Evolutionary conservation across 352 stramenopile genomes (phyloP), one percentile per base, ranked within the genome.

Genomic region (Globisporangium echinulatum): DNA sequence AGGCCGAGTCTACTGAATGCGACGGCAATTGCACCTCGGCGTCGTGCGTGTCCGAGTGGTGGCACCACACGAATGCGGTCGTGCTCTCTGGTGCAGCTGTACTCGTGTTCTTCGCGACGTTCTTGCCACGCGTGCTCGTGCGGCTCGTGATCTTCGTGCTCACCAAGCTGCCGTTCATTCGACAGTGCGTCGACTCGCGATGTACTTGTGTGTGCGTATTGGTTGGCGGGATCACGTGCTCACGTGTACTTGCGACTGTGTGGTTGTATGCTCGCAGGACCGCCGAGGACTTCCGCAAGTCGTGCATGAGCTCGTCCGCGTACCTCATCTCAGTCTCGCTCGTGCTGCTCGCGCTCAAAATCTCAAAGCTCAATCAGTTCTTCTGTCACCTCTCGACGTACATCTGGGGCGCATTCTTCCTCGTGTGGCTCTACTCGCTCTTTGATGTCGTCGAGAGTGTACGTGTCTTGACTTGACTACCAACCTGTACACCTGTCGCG

Each of bases 361-460:
- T 92, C 39, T 78, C 82, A 10, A 47, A 85, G 1, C 64, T 93
- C 7, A 56, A 49, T 33, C 69, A 70, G 48, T 96, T 92, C 59
- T 77, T 95, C 38, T 92, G 80, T 61, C 64, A 79, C 38, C 64
- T 96, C n/a, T 75, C 75, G 33, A 90, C 56, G 7, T 96, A 94
- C 71, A 87, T 94, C n/a, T 92, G 78, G 79, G 84, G 84, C n/a
- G 55, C 88, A 13, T 96, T 96, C 71, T 96, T 96, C 58, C 69
- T 96, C 61, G 73, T 89, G 37, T 96, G 86, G 86, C 75, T 96
- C 59, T 94, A 93, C 71, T 90, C 85, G 62, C 71, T 96, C 37
- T 96, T 96, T 57, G 92, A 92, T 51, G 86, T 96, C 58, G 81
- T 92, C 33, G 81, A 96, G 66, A 86, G 79, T 59, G 85, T 95